A percentile compares a stretch with the other conserved stretches of the same genome.
Evolutionary conservation across 116 monocot species (phyloP).

Genomic region (Posidonia oceanica): DNA sequence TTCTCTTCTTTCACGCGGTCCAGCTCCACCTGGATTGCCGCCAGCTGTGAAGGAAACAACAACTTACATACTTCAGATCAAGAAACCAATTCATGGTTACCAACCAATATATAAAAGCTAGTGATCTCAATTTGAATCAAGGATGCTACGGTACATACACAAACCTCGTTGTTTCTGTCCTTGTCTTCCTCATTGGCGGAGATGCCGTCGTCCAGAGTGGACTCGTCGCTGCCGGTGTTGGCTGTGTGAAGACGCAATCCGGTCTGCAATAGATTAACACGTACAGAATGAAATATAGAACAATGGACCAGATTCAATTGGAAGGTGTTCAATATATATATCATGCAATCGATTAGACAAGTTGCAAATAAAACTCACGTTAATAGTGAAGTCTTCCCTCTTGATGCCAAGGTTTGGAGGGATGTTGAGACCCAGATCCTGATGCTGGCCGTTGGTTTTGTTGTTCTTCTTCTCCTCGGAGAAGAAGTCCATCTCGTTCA

Average conservation of each 20-base stretch:
- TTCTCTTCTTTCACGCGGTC: conserved; percentile 67
- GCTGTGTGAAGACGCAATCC: conserved; percentile 25
- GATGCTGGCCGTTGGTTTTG: background rate
- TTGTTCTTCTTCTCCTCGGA: conserved; percentile 41
- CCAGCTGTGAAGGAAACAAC: conserved; percentile 24
- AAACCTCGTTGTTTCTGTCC: conserved; percentile 18
- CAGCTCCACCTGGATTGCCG: conserved; percentile 42
- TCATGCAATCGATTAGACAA: background rate
- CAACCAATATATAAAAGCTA: too few species aligned
- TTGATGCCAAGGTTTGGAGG: conserved; percentile 15
- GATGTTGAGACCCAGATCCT: conserved; percentile 2
- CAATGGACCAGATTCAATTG: background rate
- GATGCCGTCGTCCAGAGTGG: conserved; percentile 20
- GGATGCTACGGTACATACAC: background rate
- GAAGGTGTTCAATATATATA: background rate
- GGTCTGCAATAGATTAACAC: conserved; percentile 11
- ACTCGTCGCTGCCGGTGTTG: conserved; percentile 28
- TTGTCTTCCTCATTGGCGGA: conserved; percentile 14
- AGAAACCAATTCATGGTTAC: background rate
- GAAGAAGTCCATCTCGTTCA: conserved; percentile 72
- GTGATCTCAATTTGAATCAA: too few species aligned
- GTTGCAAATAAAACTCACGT: conserved; percentile 27
- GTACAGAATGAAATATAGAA: background rate
- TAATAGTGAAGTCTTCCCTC: conserved; percentile 57
- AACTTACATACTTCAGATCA: background rate